phyloP scores from a whole-genome alignment of 805 yeast genomes.

The Candida boidinii region DNA sequence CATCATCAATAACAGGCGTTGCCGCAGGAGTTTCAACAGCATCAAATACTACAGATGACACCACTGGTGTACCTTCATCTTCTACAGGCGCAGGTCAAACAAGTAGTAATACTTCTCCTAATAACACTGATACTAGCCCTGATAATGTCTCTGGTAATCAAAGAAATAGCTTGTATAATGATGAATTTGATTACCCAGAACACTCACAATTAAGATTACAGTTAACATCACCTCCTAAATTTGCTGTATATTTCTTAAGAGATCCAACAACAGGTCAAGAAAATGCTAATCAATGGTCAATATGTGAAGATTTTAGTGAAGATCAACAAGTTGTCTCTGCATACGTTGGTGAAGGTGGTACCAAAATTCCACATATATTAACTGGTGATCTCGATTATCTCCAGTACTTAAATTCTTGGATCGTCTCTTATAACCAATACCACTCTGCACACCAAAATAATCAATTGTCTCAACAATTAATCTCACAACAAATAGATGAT shows the following conservation, averaged over 20 bases:
- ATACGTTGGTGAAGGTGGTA: conserved; percentile 46
- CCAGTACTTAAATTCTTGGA: conserved; percentile 24
- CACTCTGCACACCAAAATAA: conserved; percentile 34
- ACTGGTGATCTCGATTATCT: conserved; percentile 38
- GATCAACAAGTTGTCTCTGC: conserved; percentile 76
- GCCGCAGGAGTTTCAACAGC: conserved; percentile 19
- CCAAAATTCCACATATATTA: conserved; percentile 58
- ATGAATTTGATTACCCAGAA: conserved; percentile 32
- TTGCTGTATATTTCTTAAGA: conserved; percentile 66
- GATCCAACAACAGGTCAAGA: conserved; percentile 36
- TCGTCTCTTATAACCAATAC: conserved; percentile 21
- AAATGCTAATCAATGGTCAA: conserved; percentile 62
- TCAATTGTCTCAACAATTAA: conserved; percentile 26
- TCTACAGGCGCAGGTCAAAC: conserved; percentile 1
- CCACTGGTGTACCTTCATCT: conserved; percentile 11
- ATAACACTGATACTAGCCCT: too few relatives aligned
- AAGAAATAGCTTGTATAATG: conserved; percentile 35
- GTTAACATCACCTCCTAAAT: conserved; percentile 53
- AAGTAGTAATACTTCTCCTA: too few relatives aligned
- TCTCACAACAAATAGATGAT: too few relatives aligned
- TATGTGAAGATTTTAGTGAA: conserved; percentile 78
- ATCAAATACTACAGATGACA: conserved; percentile 3
- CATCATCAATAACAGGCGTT: background rate
- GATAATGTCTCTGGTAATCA: conserved; percentile 13
- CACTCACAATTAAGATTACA: conserved; percentile 20